phyloP scores from a whole-genome alignment of 805 yeast species.

The Candida hungchunana region DNA sequence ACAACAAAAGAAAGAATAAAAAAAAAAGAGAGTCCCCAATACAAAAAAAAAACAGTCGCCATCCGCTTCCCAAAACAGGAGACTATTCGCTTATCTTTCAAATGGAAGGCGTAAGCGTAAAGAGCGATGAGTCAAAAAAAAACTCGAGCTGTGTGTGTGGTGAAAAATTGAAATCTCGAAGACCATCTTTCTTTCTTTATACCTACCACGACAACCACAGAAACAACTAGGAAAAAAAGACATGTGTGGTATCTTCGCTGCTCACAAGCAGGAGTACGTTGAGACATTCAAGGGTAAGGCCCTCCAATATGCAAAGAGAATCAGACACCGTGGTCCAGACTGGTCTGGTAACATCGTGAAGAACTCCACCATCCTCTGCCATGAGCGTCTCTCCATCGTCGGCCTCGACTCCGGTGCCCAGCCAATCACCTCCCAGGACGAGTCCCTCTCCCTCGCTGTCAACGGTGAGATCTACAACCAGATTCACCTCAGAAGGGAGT shows the following conservation, averaged over 20 bases:
- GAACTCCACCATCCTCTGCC: conserved; percentile 80
- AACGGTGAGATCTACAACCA: conserved; percentile 99
- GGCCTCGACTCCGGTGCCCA: conserved; percentile 98
- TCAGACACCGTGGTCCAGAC: conserved; percentile 99
- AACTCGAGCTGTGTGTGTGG: no score
- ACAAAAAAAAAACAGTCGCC: no score
- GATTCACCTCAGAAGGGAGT: conserved; percentile 76
- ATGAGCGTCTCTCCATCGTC: conserved; percentile 96
- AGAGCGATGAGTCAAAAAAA: no score
- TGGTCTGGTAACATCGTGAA: conserved; percentile 89
- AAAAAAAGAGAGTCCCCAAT: no score
- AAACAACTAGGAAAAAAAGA: no score
- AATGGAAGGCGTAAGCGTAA: no score
- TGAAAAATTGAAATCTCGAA: no score
- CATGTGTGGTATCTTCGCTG: conserved; percentile 99
- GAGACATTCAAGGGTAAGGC: conserved; percentile 83
- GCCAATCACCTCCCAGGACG: conserved; percentile 84
- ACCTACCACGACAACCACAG: no score
- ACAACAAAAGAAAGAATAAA: no score
- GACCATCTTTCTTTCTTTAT: no score
- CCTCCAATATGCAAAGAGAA: conserved; percentile 82
- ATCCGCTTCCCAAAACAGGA: no score
- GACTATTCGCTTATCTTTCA: no score
- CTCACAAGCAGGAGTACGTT: conserved; percentile 76
- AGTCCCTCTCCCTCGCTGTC: conserved; percentile 69